These are phyloP conservation scores for Globisporangium radiosum DNA, from an alignment of 352 stramenopile genomes.

Conservation along the genomic window DNA sequence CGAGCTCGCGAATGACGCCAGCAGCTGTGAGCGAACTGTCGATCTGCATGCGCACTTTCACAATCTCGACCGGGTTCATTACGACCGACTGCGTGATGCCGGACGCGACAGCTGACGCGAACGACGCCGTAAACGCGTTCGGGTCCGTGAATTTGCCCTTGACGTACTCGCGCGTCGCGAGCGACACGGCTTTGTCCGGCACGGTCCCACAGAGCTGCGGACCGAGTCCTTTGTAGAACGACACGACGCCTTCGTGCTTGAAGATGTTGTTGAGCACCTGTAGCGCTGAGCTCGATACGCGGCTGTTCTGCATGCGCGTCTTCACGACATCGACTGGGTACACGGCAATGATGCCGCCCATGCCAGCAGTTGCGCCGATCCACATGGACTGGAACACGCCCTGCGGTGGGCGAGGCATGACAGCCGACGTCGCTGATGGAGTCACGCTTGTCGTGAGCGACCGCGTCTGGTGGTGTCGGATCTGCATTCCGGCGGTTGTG, in stretches of 20 bases:
- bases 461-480: constrained; percentile 8
- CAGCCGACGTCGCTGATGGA: not conserved
- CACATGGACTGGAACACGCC: constrained; percentile 75
- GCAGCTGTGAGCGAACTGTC: constrained; percentile 55
- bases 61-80: constrained; percentile 81
- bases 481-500: constrained; percentile 1
- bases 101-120: constrained; percentile 59
- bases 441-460: constrained; percentile 8
- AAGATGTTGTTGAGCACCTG: constrained; percentile 56
- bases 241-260: constrained; percentile 47
- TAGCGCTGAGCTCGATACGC: constrained; percentile 42
- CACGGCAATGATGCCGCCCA: constrained; percentile 76
- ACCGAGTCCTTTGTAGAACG: constrained; percentile 76
- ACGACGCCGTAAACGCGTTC: constrained; percentile 63
- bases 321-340: constrained; percentile 83
- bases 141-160: constrained; percentile 69
- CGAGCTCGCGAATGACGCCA: constrained; percentile 55
- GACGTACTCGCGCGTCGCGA: constrained; percentile 73
- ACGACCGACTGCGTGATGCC: constrained; percentile 70
- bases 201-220: constrained; percentile 71
- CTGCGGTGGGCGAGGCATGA: constrained; percentile 20
- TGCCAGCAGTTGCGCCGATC: constrained; percentile 71
- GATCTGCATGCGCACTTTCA: constrained; percentile 82
- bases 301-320: constrained; percentile 78
- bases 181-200: constrained; percentile 74